Evolutionary conservation across 2,329 filamentous ascomycete genomes (phyloP).

Genomic region (Tothia fuscella): DNA sequence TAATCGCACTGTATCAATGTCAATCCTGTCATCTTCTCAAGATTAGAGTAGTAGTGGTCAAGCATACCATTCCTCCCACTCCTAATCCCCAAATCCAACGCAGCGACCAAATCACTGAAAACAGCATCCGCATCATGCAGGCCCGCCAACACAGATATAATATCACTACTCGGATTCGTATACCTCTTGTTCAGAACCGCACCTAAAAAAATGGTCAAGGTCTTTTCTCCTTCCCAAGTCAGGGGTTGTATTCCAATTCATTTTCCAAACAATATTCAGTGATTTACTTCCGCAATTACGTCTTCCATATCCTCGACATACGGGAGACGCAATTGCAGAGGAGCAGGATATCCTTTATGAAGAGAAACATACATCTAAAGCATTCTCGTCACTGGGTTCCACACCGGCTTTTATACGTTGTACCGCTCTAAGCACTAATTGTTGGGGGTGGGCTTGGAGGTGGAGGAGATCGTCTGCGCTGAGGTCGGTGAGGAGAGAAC

Average conservation of each 20-base stretch:
- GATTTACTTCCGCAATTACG: too few relatives aligned
- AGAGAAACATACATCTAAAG: constrained; percentile 60
- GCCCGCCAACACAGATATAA: constrained; percentile 80
- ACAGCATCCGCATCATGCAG: constrained; percentile 77
- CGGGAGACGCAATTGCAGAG: too few relatives aligned
- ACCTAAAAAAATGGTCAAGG: constrained; percentile 76
- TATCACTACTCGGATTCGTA: constrained; percentile 87
- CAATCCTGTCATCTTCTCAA: constrained; percentile 13
- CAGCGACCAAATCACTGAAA: constrained; percentile 78
- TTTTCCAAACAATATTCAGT: too few relatives aligned
- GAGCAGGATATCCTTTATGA: too few relatives aligned
- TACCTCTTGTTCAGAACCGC: constrained; percentile 79
- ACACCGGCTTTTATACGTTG: constrained; percentile 50
- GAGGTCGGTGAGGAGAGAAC: constrained; percentile 56
- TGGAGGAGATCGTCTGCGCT: constrained; percentile 64
- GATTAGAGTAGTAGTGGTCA: neutral
- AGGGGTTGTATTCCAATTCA: too few relatives aligned
- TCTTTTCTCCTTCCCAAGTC: too few relatives aligned
- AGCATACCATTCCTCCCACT: constrained; percentile 57
- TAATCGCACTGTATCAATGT: constrained; percentile 47
- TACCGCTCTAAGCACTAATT: constrained; percentile 66
- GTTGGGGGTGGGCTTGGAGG: constrained; percentile 61
- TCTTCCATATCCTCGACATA: too few relatives aligned
- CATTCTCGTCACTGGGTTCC: constrained; percentile 58
- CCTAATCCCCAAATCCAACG: constrained; percentile 71